Conservation (phyloP, 768 basidiomycete species). For the Mrakia gelida region DNA sequence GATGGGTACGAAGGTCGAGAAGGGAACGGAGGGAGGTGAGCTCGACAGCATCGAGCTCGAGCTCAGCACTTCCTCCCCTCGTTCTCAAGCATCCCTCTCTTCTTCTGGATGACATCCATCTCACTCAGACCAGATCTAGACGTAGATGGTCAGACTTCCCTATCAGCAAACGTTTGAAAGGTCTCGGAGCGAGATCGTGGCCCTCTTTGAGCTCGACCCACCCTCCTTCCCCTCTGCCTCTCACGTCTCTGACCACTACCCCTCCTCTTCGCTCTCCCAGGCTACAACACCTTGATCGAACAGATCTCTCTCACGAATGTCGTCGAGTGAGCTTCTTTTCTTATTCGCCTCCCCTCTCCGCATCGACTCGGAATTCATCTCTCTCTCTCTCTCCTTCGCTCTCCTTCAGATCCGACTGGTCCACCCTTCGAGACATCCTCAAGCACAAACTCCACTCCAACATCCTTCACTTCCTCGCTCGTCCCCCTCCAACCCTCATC, state of each 20-base stretch:
- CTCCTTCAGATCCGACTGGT: constrained; percentile 61
- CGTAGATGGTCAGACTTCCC: too few species aligned
- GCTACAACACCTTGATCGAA: constrained; percentile 58
- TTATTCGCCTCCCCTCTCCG: background rate
- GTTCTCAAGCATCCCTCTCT: background rate
- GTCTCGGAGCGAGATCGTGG: background rate
- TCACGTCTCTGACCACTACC: background rate
- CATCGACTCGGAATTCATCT: constrained; percentile 22
- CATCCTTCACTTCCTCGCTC: constrained; percentile 38
- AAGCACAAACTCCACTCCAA: constrained; percentile 58
- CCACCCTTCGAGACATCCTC: constrained; percentile 62
- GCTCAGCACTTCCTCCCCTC: background rate
- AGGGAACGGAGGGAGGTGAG: background rate
- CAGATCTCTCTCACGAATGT: constrained; percentile 62
- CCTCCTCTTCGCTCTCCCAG: constrained; percentile 43
- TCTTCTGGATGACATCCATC: background rate
- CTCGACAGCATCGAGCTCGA: background rate
- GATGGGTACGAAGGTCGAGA: background rate
- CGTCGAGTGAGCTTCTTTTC: constrained; percentile 53
- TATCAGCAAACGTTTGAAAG: background rate
- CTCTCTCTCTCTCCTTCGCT: constrained; percentile 21
- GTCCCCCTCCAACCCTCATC: constrained; percentile 26
- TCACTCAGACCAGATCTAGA: too few species aligned
- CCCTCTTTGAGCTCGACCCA: too few species aligned
- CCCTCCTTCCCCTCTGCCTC: background rate